These are phyloP conservation scores for Metschnikowia sp. DNA, from an alignment of 805 yeast genomes.

Conservation along the genomic window DNA sequence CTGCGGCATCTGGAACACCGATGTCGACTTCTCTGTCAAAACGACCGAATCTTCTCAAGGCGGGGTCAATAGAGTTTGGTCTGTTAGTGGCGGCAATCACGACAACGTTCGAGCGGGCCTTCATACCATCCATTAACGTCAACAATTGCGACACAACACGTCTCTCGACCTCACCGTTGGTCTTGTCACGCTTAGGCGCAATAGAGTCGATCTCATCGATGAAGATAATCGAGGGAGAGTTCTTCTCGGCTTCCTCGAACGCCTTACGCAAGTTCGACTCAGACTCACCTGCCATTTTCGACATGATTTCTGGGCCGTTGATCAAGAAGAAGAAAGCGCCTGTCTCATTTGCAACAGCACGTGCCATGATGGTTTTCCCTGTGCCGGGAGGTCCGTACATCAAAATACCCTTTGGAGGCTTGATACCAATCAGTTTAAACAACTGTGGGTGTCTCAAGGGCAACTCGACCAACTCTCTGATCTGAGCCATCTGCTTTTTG, in stretches of 20 bases:
- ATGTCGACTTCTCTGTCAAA: constrained; percentile 85
- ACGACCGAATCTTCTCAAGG: constrained; percentile 80
- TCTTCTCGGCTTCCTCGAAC: constrained; percentile 98
- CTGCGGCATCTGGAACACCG: constrained; percentile 96
- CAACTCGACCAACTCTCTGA: constrained; percentile 95
- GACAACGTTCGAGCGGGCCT: constrained; percentile 96
- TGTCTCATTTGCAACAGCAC: constrained; percentile 99
- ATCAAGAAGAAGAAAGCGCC: constrained; percentile 98
- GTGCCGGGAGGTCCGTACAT: constrained; percentile 99
- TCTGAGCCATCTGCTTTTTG: constrained; percentile 99
- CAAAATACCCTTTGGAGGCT: constrained; percentile 97
- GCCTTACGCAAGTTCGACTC: constrained; percentile 97
- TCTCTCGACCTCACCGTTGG: constrained; percentile 99
- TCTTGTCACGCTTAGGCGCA: constrained; percentile 99
- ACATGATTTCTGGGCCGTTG: constrained; percentile 99
- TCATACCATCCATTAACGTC: constrained; percentile 99
- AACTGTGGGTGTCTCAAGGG: constrained; percentile 98
- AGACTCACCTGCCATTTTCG: constrained; percentile 99
- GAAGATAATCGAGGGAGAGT: constrained; percentile 95
- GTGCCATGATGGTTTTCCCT: constrained; percentile 98
- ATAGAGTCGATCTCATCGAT: constrained; percentile 98
- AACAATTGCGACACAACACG: constrained; percentile 97
- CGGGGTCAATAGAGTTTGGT: constrained; percentile 84
- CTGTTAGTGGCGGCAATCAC: constrained; percentile 97
- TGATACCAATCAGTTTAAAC: constrained; percentile 96